phyloP scores from a whole-genome alignment of 345 rosid species.

The Anacardium occidentale region DNA sequence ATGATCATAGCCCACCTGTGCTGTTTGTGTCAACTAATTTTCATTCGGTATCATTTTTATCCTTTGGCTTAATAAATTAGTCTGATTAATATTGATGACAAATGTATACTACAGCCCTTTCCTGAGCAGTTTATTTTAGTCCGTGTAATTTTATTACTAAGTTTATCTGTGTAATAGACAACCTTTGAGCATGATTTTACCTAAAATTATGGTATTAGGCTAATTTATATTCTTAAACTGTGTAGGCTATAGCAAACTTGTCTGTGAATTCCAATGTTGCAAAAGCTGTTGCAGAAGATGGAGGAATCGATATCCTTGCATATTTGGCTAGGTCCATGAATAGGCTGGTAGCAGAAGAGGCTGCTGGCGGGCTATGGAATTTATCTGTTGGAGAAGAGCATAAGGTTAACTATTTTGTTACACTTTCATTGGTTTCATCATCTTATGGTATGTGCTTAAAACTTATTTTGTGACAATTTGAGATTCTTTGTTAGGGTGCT shows the following conservation, averaged over 20 bases:
- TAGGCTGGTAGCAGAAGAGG: slow-evolving; percentile 42
- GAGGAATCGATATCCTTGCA: slow-evolving; percentile 39
- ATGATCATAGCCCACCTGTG: not conserved
- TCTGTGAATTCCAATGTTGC: slow-evolving; percentile 41
- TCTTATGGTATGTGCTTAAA: too few species aligned
- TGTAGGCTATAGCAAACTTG: slow-evolving; percentile 41
- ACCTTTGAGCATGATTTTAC: slow-evolving; percentile 11
- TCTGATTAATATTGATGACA: not conserved
- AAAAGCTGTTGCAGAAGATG: slow-evolving; percentile 36
- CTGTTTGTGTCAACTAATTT: slow-evolving; percentile 8
- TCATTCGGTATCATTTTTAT: not conserved
- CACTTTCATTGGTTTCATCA: too few species aligned
- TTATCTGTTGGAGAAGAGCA: slow-evolving; percentile 50
- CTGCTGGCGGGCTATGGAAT: slow-evolving; percentile 46
- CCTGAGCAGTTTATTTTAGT: not conserved
- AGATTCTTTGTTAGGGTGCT: slow-evolving; percentile 28
- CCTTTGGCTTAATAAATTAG: not conserved
- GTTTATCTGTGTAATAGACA: slow-evolving; percentile 7
- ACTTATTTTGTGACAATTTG: too few species aligned
- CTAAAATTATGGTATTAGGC: not conserved
- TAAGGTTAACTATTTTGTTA: slow-evolving; percentile 27
- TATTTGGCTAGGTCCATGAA: slow-evolving; percentile 36
- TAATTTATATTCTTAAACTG: not conserved
- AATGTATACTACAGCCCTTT: not conserved
- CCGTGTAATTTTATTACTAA: slow-evolving; percentile 1